Evolutionary conservation across 2,329 filamentous ascomycete genomes (phyloP).

Genomic region (Trichothecium sympodiale): DNA sequence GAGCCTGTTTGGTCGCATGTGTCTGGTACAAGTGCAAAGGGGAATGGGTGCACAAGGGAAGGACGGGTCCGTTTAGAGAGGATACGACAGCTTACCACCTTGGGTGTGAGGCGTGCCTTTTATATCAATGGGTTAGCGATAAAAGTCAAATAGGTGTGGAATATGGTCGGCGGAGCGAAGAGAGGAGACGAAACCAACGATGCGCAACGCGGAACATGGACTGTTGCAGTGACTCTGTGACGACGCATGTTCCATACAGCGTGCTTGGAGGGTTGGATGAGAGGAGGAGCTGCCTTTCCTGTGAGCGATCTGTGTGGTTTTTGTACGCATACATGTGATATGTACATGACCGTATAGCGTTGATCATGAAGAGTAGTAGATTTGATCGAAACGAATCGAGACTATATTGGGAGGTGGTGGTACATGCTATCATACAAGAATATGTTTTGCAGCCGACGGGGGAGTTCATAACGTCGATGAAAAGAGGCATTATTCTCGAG

Average conservation of each 20-base stretch:
- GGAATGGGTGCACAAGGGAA: slow-evolving; percentile 62
- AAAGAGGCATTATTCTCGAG: no score
- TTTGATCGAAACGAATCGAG: no score
- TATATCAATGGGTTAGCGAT: slow-evolving; percentile 49
- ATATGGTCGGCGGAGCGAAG: slow-evolving; percentile 41
- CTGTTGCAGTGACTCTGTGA: slow-evolving; percentile 93
- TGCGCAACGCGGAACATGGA: slow-evolving; percentile 51
- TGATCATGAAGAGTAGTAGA: no score
- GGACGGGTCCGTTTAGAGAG: slow-evolving; percentile 33
- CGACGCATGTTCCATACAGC: slow-evolving; percentile 88
- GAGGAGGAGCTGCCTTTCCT: slow-evolving; percentile 75
- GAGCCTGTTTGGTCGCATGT: slow-evolving; percentile 62
- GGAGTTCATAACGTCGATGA: no score
- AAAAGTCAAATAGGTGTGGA: slow-evolving; percentile 60
- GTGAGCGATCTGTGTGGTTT: no score
- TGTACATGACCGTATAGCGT: no score
- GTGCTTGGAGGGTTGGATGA: slow-evolving; percentile 94
- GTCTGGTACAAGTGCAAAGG: slow-evolving; percentile 66
- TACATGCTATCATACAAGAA: no score
- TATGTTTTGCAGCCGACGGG: no score
- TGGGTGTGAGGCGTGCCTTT: slow-evolving; percentile 49
- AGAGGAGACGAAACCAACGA: slow-evolving; percentile 15
- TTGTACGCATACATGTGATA: no score
- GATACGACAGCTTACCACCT: slow-evolving; percentile 48
- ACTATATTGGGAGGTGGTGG: no score